These are phyloP conservation scores for Neophaeococcomyces aloes DNA, from an alignment of 2,329 filamentous ascomycete genomes.

Conservation along the genomic window DNA sequence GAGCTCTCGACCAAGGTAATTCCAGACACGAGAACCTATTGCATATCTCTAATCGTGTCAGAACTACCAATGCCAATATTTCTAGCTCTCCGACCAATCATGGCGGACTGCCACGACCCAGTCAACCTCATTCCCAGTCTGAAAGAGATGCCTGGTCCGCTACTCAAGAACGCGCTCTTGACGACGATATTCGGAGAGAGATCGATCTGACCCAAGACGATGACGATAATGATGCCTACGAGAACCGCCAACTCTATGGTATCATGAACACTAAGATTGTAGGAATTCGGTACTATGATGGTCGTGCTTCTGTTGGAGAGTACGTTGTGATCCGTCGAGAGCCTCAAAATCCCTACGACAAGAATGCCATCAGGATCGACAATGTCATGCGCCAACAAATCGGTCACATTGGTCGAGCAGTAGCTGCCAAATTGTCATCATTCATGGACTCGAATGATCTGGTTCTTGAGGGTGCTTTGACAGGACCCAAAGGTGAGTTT, in stretches of 20 bases:
- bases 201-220: conserved; percentile 24
- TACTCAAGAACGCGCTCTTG: conserved; percentile 21
- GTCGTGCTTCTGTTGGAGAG: conserved; percentile 53
- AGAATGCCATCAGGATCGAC: conserved; percentile 66
- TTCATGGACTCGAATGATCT: conserved; percentile 47
- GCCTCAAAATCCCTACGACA: conserved; percentile 58
- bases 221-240: conserved; percentile 28
- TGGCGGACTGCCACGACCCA: background rate
- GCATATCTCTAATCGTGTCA: no score
- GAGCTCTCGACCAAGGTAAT: conserved; percentile 1
- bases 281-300: conserved; percentile 52
- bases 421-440: conserved; percentile 60
- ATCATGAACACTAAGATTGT: conserved; percentile 47
- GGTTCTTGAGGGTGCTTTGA: conserved; percentile 57
- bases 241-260: conserved; percentile 31
- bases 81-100: background rate
- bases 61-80: background rate
- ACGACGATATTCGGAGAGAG: conserved; percentile 18
- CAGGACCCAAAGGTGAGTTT: conserved; percentile 53
- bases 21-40: no score
- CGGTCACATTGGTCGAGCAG: conserved; percentile 59
- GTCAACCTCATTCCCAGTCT: background rate
- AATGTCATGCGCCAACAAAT: conserved; percentile 68
- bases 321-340: conserved; percentile 54
- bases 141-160: conserved; percentile 37